Evolutionary conservation across 2,329 filamentous ascomycete genomes (phyloP), one percentile per base, ranked within the genome.

Genomic region (Zalaria sp.): DNA sequence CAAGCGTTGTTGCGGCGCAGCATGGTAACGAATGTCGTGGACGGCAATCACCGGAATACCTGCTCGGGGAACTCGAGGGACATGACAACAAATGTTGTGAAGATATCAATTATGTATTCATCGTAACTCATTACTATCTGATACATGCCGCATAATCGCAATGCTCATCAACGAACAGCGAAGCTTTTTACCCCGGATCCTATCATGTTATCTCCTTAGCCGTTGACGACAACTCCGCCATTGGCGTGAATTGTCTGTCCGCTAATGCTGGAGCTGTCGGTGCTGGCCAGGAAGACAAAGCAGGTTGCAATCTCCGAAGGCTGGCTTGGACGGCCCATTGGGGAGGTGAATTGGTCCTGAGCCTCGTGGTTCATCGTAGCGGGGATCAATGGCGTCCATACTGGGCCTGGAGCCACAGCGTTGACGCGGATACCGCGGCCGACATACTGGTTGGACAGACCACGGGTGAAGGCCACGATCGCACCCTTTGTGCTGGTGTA

Each of bases 401-500:
- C 81, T 40, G 83, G 81, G 0, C 85, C 83, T 5, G 84, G 84
- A 8, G 81, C 83, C 2, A 93, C 72, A 11, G 76, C 75, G 49
- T 87, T 88, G 49, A 86, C 81, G n/a, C 57, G 73, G 51, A 91
- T 87, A 3, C 83, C 83, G 48, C 78, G 78, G 46, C 62, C 58
- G 26, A 86, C 62, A 50, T 79, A 79, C 57, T 89, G 83, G 57
- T 88, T 89, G 44, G 77, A 80, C 25, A 91, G 65, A 0, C 73
- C 82, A 31, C 83, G 77, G 0, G 83, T 89, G 62, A 91, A 91
- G 3, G 83, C 73, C 3, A 89, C 64, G 49, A 91, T 81, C 41
- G 82, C 83, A 31, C 83, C 83, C 58, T 84, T 85, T 26, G 80
- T 85, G 1, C 79, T 77, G 0, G 83, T 87, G 64, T 91, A 89